Base-by-base conservation (phyloP, 768 basidiomycete species). In the Mycena rebaudengoi region DNA sequence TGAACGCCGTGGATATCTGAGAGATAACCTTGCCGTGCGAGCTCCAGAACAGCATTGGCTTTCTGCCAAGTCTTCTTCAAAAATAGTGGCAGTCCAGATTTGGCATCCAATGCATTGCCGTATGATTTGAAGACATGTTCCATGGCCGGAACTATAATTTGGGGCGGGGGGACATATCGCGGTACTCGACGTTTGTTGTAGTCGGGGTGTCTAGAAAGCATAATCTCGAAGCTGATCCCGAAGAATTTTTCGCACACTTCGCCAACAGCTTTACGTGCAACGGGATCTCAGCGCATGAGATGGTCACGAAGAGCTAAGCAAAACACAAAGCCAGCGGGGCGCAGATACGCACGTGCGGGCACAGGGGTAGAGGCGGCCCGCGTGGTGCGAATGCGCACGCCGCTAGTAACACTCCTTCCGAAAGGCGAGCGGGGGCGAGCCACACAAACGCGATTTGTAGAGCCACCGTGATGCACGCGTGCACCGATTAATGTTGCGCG, bases 231-330 rank as follows among this genome's bases (percentile, higher is more conserved):
- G 4, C 2, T 23, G 3, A 35, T 40, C 2, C n/a, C 13, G 32
- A 70, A 69, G 20, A 30, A 23, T 12, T 56, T 14, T 1, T 52
- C 46, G 50, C 71, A 74, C 0, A 53, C 55, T 33, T 43, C 29
- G 45, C 71, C 68, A 16, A 73, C 73, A 28, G 20, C 8, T 21
- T 26, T 20, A 4, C 60, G 48, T 1, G 49, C 8, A 10, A n/a
- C 60, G 2, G 71, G 71, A 53, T 74, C 73, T 72, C 73, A 74
- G 1, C 62, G 61, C 50, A 74, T 44, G 1, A 70, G 50, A 35
- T 73, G 72, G 45, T 72, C 72, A 10, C 60, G 68, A 8, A 74
- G 71, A 29, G 69, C 59, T 5, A 33, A 25, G 35, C 67, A 55
- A 52, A 70, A 74, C 3, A 52, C 51, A n/a, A n/a, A n/a, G n/a